Evolutionary conservation across 345 rosid species (phyloP), one percentile per base, ranked within the genome.

Genomic region (Bruguiera gymnorhiza): DNA sequence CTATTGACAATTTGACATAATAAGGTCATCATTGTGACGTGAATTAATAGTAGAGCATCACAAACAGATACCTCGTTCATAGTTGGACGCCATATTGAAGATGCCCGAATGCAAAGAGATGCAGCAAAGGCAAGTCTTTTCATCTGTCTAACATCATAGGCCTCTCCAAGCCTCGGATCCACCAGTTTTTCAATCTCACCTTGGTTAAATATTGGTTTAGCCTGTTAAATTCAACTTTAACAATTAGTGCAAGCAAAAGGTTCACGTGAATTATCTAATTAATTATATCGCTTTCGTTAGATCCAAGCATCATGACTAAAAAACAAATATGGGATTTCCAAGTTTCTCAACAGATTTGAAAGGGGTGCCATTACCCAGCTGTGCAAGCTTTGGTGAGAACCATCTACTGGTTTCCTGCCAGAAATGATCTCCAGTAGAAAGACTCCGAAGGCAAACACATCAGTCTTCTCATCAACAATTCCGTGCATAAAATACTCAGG

Each of bases 401-500:
- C 85, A 75, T 95, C 90, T 24, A 92, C 96, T 10, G 99, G 96
- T 81, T 84, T 92, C 72, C 88, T 85, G 68, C 97, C 97, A 29
- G 97, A 92, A 74, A 95, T 82, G 52, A 95, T 82, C 65, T 95
- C 99, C 67, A 95, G 81, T 66, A 92, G 71, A 78, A 95, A 90
- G 27, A 95, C 99, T 52, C 97, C 97, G 71, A 90, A 95, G 0
- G 99, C 99, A 76, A 92, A 95, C 57, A 95, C 97, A 80, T 92
- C 92, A 56, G 96, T 95, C 81, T 92, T 95, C 92, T 95, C 97
- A 74, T 92, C 99, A 67, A 92, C 99, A 72, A 90, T 88, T 65
- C 99, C 99, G 80, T 92, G 97, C 87, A 85, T 83, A 55, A 86
- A 95, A 84, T 95, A 95, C 80, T 95, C 97, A 0, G 99, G 99